Base-by-base conservation (phyloP, 208 protist species). In the Leishmania aethiopica region DNA sequence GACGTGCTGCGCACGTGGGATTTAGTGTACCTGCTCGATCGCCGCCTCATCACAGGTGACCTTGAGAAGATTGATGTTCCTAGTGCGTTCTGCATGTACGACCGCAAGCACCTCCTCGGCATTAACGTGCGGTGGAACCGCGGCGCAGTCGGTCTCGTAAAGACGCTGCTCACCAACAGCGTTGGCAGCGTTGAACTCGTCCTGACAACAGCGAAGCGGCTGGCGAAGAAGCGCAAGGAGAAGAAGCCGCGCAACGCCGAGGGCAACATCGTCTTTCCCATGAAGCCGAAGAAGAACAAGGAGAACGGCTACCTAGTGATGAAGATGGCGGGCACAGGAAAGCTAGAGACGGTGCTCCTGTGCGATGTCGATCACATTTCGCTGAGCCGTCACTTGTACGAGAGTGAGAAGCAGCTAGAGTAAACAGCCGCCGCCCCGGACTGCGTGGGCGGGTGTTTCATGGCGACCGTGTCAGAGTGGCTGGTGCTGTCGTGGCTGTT, bases 1-100 rank as follows among this genome's bases (percentile, higher is more conserved):
- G 87, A 94, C 19, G 83, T 88, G 42, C 83, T 97, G 83, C 91
- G 95, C 45, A 97, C 95, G 37, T 97, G 95, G 93, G 95, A 97
- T 64, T 77, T 95, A n/a, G 69, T 97, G 45, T 92, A 93, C 85
- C 85, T 96, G 35, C 91, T 96, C 78, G 89, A 95, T 59, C 86
- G 91, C 15, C 78, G 82, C 10, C 75, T 96, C 37, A 62, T 95
- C 49, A 92, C 89, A 6, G 95, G 95, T 6, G 95, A 97, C 70
- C 82, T 97, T 32, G 82, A 85, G 45, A 75, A 79, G 42, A 83
- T 97, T 19, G 77, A 87, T 64, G 83, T 83, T 10, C 92, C 92
- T 5, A 92, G 84, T 32, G 88, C 88, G 2, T 79, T 81, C 62
- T 90, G 88, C 78, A 82, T 80, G 28, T 94, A 95, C 82, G 84